phyloP scores from a whole-genome alignment of 768 basidiomycete genomes.

The Lactarius vividus region DNA sequence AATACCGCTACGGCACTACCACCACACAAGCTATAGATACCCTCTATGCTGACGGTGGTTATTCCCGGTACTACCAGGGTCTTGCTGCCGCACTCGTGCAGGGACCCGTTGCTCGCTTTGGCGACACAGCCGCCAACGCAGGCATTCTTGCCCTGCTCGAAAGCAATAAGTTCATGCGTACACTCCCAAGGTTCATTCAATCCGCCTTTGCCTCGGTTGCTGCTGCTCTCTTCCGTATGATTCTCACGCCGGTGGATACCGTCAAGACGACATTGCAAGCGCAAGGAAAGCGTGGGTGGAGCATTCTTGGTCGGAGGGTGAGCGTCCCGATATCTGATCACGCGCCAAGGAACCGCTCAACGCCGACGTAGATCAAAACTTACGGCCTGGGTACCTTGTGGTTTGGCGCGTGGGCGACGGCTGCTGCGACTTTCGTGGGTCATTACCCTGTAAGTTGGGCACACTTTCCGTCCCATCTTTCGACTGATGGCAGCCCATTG shows the following conservation, averaged over 20 bases:
- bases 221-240: conserved; percentile 84
- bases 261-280: conserved; percentile 96
- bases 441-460: conserved; percentile 67
- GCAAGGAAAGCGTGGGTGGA: conserved; percentile 68
- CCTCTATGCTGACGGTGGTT: conserved; percentile 77
- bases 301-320: conserved; percentile 65
- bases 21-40: conserved; percentile 61
- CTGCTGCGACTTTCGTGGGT: conserved; percentile 91
- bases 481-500: conserved; percentile 16
- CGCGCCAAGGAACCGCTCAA: background rate
- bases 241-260: conserved; percentile 91
- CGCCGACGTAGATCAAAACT: conserved; percentile 50
- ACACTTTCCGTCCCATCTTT: background rate
- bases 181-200: conserved; percentile 63
- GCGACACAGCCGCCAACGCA: conserved; percentile 92
- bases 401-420: conserved; percentile 91
- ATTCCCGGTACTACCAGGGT: conserved; percentile 84
- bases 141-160: conserved; percentile 85
- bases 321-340: conserved; percentile 23
- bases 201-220: conserved; percentile 75
- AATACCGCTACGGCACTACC: conserved; percentile 85
- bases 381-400: conserved; percentile 79
- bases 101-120: conserved; percentile 82
- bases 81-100: conserved; percentile 82
- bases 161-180: conserved; percentile 67